These are phyloP conservation scores for Colletotrichum phormii DNA, from an alignment of 2,329 filamentous ascomycete species.

Conservation along the genomic window DNA sequence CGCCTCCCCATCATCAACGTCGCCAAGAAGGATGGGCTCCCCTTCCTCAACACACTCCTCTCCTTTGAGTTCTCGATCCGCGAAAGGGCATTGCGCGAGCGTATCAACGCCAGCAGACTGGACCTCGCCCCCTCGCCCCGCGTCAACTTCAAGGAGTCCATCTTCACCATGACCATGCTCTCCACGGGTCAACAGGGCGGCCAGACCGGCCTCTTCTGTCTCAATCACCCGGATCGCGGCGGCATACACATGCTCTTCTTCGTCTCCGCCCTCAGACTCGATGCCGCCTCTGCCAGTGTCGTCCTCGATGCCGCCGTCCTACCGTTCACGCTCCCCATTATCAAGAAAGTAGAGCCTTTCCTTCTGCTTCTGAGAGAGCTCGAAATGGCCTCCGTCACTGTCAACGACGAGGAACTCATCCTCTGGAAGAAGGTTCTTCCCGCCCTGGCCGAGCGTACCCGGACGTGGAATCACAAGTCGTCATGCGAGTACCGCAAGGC, in stretches of 20 bases:
- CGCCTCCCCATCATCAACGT: slow-evolving; percentile 56
- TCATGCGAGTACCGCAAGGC: slow-evolving; percentile 56
- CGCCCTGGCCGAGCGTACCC: slow-evolving; percentile 58
- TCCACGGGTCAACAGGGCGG: slow-evolving; percentile 57
- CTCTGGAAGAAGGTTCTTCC: slow-evolving; percentile 61
- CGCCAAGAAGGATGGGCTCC: slow-evolving; percentile 45
- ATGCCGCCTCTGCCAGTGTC: slow-evolving; percentile 53
- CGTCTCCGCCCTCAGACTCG: slow-evolving; percentile 57
- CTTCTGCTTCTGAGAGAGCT: slow-evolving; percentile 50
- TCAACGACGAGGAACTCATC: slow-evolving; percentile 68
- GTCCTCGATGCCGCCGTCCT: slow-evolving; percentile 61
- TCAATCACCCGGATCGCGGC: slow-evolving; percentile 49
- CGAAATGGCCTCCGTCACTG: slow-evolving; percentile 50
- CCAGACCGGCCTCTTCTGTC: slow-evolving; percentile 57
- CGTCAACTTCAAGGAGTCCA: slow-evolving; percentile 60
- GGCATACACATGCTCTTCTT: slow-evolving; percentile 55
- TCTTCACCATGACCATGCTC: slow-evolving; percentile 60
- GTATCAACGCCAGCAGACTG: slow-evolving; percentile 35
- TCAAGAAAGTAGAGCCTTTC: slow-evolving; percentile 51
- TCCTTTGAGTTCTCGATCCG: slow-evolving; percentile 55
- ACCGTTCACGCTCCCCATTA: slow-evolving; percentile 51
- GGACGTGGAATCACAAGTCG: slow-evolving; percentile 57
- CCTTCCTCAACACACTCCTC: slow-evolving; percentile 54
- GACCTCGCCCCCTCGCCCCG: slow-evolving; percentile 46
- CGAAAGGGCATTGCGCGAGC: slow-evolving; percentile 52